Evolutionary conservation across 177 flowering plant species (phyloP).

Genomic region (Vitis hybrid): DNA sequence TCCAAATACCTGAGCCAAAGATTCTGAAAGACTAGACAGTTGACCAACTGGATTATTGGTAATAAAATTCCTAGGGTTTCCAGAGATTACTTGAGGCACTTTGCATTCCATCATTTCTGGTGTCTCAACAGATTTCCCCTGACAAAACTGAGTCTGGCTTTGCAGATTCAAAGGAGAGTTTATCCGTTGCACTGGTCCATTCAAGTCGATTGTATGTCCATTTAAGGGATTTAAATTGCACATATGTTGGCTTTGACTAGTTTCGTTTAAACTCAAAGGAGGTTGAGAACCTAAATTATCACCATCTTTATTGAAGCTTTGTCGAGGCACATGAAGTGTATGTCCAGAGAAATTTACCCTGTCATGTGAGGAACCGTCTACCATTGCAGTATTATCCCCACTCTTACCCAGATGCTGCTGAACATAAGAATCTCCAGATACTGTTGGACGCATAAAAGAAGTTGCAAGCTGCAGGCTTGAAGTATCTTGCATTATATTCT

Average conservation of each 20-base stretch:
- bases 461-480: conserved; percentile 14
- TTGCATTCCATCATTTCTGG: conserved; percentile 18
- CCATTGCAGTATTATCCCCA: conserved; percentile 13
- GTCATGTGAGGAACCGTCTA: conserved; percentile 7
- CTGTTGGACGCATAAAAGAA: conserved; percentile 9
- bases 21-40: conserved; percentile 45
- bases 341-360: conserved; percentile 16
- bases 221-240: too few relatives aligned
- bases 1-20: conserved; percentile 55
- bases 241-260: conserved; percentile 22
- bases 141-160: conserved; percentile 8
- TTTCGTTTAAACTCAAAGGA: conserved; percentile 8
- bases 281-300: conserved; percentile 9
- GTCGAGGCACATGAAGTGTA: conserved; percentile 6
- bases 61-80: conserved; percentile 24
- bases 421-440: conserved; percentile 14
- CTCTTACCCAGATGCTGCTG: conserved; percentile 13
- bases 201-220: too few relatives aligned
- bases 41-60: conserved; percentile 41
- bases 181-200: too few relatives aligned
- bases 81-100: conserved; percentile 21
- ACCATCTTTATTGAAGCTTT: conserved; percentile 14
- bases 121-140: conserved; percentile 12
- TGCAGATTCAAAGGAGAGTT: conserved; percentile 11
- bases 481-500: conserved; percentile 7